These are phyloP conservation scores for Aspergillus melleus DNA, from an alignment of 2,329 filamentous ascomycete genomes.

Conservation along the genomic window DNA sequence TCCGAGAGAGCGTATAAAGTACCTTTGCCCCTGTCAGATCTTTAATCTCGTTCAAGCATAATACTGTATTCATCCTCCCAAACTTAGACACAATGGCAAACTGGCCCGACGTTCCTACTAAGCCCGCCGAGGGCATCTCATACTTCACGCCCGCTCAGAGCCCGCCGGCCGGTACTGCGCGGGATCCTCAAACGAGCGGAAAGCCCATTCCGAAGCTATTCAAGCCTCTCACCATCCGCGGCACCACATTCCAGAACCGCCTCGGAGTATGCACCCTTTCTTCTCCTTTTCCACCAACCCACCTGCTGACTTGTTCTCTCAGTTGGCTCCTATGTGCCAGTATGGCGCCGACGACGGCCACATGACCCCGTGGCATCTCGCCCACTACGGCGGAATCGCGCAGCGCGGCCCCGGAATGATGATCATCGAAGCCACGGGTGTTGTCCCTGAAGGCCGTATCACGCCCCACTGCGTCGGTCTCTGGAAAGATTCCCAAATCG, in stretches of 20 bases:
- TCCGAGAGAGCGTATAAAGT: not conserved
- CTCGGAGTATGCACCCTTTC: slow-evolving; percentile 14
- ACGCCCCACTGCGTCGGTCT: slow-evolving; percentile 63
- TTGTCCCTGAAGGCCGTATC: slow-evolving; percentile 76
- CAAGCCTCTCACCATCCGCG: slow-evolving; percentile 57
- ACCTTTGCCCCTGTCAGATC: not conserved
- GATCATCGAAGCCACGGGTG: slow-evolving; percentile 76
- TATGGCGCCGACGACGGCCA: slow-evolving; percentile 70
- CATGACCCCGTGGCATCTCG: slow-evolving; percentile 76
- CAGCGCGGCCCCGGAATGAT: slow-evolving; percentile 72
- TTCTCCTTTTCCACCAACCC: not conserved
- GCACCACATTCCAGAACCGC: slow-evolving; percentile 60
- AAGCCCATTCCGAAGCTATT: slow-evolving; percentile 57
- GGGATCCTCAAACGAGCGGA: slow-evolving; percentile 43
- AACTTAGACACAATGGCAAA: not conserved
- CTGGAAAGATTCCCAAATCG: slow-evolving; percentile 82
- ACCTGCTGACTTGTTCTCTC: not conserved
- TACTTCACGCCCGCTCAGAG: slow-evolving; percentile 43
- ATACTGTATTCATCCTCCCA: not conserved
- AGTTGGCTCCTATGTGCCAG: slow-evolving; percentile 65
- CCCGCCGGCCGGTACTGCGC: slow-evolving; percentile 38
- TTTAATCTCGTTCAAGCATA: too few species aligned
- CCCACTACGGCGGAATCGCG: slow-evolving; percentile 78
- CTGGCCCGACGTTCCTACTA: slow-evolving; percentile 34
- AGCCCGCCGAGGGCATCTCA: slow-evolving; percentile 42